These are phyloP conservation scores for Pythium periplocum DNA, from an alignment of 352 stramenopile genomes.

Conservation along the genomic window DNA sequence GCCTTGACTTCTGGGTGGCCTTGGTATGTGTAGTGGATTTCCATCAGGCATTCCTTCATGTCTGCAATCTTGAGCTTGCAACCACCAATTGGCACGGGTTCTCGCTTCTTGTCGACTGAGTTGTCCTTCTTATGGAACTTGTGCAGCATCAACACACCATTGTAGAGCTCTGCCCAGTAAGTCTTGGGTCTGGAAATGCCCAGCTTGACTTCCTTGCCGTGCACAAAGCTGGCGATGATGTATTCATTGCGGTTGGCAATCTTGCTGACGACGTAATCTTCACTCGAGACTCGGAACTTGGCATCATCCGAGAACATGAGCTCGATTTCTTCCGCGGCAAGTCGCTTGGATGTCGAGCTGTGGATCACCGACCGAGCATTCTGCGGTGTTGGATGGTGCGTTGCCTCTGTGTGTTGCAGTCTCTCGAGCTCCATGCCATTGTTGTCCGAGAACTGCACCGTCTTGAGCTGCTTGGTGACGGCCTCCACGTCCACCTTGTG, in stretches of 20 bases:
- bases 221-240: slow-evolving; percentile 42
- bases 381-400: slow-evolving; percentile 17
- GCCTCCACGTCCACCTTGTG: slow-evolving; percentile 10
- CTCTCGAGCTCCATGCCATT: slow-evolving; percentile 12
- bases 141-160: slow-evolving; percentile 58
- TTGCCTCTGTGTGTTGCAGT: slow-evolving; percentile 12
- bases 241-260: slow-evolving; percentile 40
- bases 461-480: slow-evolving; percentile 15
- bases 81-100: slow-evolving; percentile 40
- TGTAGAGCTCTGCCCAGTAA: slow-evolving; percentile 65
- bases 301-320: slow-evolving; percentile 19
- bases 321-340: slow-evolving; percentile 20
- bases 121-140: slow-evolving; percentile 33
- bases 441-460: slow-evolving; percentile 45
- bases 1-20: slow-evolving; percentile 25
- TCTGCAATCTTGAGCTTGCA: slow-evolving; percentile 46
- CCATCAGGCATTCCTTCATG: slow-evolving; percentile 40
- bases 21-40: slow-evolving; percentile 61
- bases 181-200: slow-evolving; percentile 12
- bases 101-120: slow-evolving; percentile 44
- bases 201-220: slow-evolving; percentile 17
- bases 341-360: slow-evolving; percentile 16
- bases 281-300: slow-evolving; percentile 11
- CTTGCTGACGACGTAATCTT: slow-evolving; percentile 28
- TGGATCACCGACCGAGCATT: slow-evolving; percentile 18